Base-by-base conservation (phyloP, 371 early-diverging fungal species). In the Massospora cicadina region DNA sequence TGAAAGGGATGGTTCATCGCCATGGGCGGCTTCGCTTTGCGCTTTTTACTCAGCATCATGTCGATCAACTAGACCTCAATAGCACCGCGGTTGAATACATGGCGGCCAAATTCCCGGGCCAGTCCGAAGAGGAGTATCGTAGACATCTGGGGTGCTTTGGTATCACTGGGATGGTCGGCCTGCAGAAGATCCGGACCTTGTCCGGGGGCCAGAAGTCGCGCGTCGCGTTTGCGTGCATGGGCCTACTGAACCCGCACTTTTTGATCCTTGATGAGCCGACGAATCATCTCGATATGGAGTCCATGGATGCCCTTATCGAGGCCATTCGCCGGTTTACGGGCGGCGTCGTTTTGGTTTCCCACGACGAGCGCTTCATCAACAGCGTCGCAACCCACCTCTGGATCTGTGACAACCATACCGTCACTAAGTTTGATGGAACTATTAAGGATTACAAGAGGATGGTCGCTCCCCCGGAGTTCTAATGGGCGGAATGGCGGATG, bases 141-240 rank as follows among this genome's bases (percentile, higher is more conserved):
- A 79, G 94, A 26, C 85, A 91, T 66, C 73, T 98, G 66, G 98
- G 93, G 59, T 76, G 88, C 1, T 98, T 94, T 71, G 98, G 98
- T 70, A 85, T 98, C 64, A 88, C 95, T 29, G 98, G 98, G 23
- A 92, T 89, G 83, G 89, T 89, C 0, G 93, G 90, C 57, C 74
- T 95, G 75, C 95, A 95, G 71, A 81, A 87, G 26, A 93, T 98
- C 73, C 80, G 87, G 63, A 97, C 95, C 0, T 75, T 99, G 12
- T 93, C 94, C 63, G 99, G 98, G 72, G 99, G 99, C 68, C 99
- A 99, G 76, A 98, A 98, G 77, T 85, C 86, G 33, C 81, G 98
- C 65, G 93, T 98, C 13, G 89, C 94, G 25, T 98, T 99, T 80
- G 97, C 98, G 30, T 86, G 87, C 58, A 81, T 98, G 71, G 89